Base-by-base conservation (phyloP, 139 green algal genomes). In the Coelastrella sp. region DNA sequence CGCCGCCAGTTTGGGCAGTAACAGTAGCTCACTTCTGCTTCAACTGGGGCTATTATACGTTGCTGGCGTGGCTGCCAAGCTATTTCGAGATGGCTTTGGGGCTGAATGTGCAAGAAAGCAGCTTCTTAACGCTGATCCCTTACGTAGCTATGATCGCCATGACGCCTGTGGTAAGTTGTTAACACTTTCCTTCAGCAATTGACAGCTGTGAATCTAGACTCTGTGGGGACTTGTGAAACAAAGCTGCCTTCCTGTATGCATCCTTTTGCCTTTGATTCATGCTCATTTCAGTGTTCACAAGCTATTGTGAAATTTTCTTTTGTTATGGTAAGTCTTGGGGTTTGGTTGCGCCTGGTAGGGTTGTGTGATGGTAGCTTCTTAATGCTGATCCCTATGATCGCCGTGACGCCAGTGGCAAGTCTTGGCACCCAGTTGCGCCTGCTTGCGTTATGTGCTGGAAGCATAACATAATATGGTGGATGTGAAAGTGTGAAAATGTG, bases 11-110 rank as follows among this genome's bases (percentile, higher is more conserved):
- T 13, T 98, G 97, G 96, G 98, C 98, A 0, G 94, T 99, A 74
- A 99, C 97, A 58, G 96, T 96, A 13, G 97, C 97, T 3, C 98
- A 99, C 95, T 99, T 99, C 86, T 99, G 97, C 95, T 98, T 97
- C 95, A 99, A 99, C 93, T 99, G 97, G 97, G 94, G 95, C 68
- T 98, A 99, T 92, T 99, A 99, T 94, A 98, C 96, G 3, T 94
- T 99, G 66, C 94, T 99, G 73, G 96, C 98, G 3, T 99, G 98
- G 98, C 95, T 99, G 92, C 98, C 98, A 10, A 97, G 94, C 6
- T 99, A 99, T 94, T 99, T 99, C 93, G 97, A 98, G 77, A 94
- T 99, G 71, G 94, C 95, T 0, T 92, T 99, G 59, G 96, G 96
- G 4, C 94, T 99, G 47, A 96, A 98, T 73, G 95, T 98, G 76